Evolutionary conservation across 768 basidiomycete genomes (phyloP), one percentile per base, ranked within the genome.

Genomic region (Pleurotus ostreatus): DNA sequence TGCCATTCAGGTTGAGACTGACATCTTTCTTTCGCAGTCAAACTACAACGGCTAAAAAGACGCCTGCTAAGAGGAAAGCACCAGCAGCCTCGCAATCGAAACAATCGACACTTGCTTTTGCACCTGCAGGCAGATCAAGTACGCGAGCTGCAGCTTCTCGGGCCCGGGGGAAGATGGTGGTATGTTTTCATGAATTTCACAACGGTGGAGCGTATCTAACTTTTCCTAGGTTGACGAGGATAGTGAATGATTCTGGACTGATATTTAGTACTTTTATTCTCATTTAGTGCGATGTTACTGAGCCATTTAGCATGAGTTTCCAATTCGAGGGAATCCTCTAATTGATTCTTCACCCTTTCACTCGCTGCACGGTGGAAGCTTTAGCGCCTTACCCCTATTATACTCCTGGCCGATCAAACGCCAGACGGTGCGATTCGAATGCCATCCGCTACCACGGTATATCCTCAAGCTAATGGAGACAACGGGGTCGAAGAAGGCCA

Each of bases 141-240:
- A 70, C 84, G 1, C 70, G 89, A 52, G 78, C 86, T 0, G 89
- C 90, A 12, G 89, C 90, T 5, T 76, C 83, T 15, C 84, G 75
- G 62, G 86, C 90, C 8, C 81, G 76, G 62, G 79, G 80, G 43
- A 89, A 73, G 69, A 80, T 88, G 70, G 78, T 82, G 61, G 80
- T 79, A 61, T 55, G 74, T 68, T 12, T 3, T 56, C 25, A 47
- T 34, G 15, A 26, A 44, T 44, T 26, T 34, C 40, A 9, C 54
- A 22, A 4, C 41, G n/a, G n/a, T 39, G 30, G 20, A 49, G 3
- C 16, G 15, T 44, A 34, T 11, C 23, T 25, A 25, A 12, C 4
- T 57, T 48, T 15, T 20, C 25, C 0, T 45, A 69, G 67, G 64
- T 67, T 37, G 65, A 66, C 25, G 70, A 71, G 34, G 67, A 70